phyloP scores from a whole-genome alignment of 2,329 filamentous ascomycete species.

The Alternaria gansuensis region DNA sequence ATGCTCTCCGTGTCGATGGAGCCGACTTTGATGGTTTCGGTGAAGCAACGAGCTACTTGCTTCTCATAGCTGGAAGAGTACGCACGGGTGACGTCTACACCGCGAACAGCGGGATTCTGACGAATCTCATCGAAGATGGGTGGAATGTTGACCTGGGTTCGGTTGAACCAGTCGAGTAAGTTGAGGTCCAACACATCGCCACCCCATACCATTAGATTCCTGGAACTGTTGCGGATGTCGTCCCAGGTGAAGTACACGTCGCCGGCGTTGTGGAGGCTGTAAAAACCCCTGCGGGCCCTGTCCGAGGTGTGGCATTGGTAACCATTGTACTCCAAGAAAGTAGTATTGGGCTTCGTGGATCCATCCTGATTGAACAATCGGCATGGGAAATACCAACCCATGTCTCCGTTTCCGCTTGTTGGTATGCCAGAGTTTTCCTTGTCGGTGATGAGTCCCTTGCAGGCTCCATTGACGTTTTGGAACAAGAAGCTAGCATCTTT shows the following conservation, averaged over 20 bases:
- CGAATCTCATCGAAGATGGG: slow-evolving; percentile 81
- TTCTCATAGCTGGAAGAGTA: slow-evolving; percentile 84
- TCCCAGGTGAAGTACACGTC: slow-evolving; percentile 98
- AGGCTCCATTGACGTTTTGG: slow-evolving; percentile 97
- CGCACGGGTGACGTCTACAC: slow-evolving; percentile 86
- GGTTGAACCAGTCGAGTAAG: slow-evolving; percentile 89
- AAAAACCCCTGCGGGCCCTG: slow-evolving; percentile 76
- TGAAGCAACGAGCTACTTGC: slow-evolving; percentile 82
- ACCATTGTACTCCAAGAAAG: slow-evolving; percentile 78
- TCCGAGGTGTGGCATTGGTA: slow-evolving; percentile 87
- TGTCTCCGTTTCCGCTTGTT: slow-evolving; percentile 70
- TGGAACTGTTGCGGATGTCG: slow-evolving; percentile 85
- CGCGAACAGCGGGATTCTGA: slow-evolving; percentile 74
- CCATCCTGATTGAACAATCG: slow-evolving; percentile 92
- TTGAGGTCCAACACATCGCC: slow-evolving; percentile 91
- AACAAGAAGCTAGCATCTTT: slow-evolving; percentile 96
- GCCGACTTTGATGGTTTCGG: slow-evolving; percentile 94
- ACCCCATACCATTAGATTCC: slow-evolving; percentile 93
- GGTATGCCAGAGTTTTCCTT: slow-evolving; percentile 79
- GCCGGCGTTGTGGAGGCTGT: slow-evolving; percentile 72
- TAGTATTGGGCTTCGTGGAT: slow-evolving; percentile 77
- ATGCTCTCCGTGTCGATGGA: slow-evolving; percentile 95
- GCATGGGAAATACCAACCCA: slow-evolving; percentile 98
- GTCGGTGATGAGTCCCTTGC: slow-evolving; percentile 85
- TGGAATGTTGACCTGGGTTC: slow-evolving; percentile 77